These are phyloP conservation scores for Nicotiana knightiana DNA, from an alignment of 257 asterid genomes.

Conservation along the genomic window DNA sequence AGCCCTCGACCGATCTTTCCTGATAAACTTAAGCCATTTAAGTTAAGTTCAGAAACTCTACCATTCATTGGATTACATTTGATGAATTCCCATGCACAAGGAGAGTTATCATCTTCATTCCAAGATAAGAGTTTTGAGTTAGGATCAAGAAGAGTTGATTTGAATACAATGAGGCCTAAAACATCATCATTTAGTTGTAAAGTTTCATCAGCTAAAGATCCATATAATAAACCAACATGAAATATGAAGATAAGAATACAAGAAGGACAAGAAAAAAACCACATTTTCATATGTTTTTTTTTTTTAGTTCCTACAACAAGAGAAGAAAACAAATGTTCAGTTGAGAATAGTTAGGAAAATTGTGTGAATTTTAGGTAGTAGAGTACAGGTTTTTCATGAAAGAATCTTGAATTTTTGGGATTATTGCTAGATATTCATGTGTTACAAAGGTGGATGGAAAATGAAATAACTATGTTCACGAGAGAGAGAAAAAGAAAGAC, in stretches of 20 bases:
- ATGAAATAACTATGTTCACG: conserved; percentile 23
- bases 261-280: background rate
- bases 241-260: background rate
- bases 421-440: conserved; percentile 13
- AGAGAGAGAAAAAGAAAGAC: conserved; percentile 15
- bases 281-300: background rate
- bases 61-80: conserved; percentile 49
- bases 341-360: background rate
- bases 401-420: conserved; percentile 23
- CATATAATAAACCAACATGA: background rate
- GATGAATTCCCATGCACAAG: conserved; percentile 75
- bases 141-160: conserved; percentile 56
- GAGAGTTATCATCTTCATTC: conserved; percentile 75
- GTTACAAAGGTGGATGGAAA: conserved; percentile 20
- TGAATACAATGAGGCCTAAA: conserved; percentile 85
- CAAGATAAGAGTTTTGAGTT: conserved; percentile 43
- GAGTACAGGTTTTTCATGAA: background rate
- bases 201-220: conserved; percentile 20
- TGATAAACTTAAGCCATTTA: conserved; percentile 54
- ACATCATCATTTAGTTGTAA: conserved; percentile 77
- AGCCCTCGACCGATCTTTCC: conserved; percentile 81
- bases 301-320: background rate
- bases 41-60: conserved; percentile 48
- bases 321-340: background rate
- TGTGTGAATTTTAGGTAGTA: background rate